Evolutionary conservation across 2,329 filamentous ascomycete genomes (phyloP).

Genomic region (Alternaria panax): DNA sequence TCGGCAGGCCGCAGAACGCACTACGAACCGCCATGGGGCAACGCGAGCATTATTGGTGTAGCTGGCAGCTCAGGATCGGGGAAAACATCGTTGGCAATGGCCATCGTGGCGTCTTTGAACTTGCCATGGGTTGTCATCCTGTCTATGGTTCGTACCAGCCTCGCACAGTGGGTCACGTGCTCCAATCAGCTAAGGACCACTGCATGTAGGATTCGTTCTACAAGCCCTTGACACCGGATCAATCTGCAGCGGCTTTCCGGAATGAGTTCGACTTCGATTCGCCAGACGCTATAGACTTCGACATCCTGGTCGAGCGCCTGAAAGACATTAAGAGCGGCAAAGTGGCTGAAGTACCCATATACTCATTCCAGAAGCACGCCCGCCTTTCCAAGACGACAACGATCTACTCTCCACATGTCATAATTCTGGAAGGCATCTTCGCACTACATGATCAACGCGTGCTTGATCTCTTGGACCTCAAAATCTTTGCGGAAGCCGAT

Average conservation of each 20-base stretch:
- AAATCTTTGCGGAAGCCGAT: slow-evolving; percentile 96
- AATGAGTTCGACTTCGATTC: slow-evolving; percentile 98
- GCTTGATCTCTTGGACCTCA: slow-evolving; percentile 87
- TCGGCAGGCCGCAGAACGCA: slow-evolving; percentile 60
- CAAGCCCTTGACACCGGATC: slow-evolving; percentile 81
- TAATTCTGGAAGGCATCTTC: slow-evolving; percentile 95
- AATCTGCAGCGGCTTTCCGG: slow-evolving; percentile 79
- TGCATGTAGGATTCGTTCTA: slow-evolving; percentile 87
- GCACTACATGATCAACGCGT: slow-evolving; percentile 89
- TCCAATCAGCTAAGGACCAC: slow-evolving; percentile 18
- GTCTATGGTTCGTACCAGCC: slow-evolving; percentile 74
- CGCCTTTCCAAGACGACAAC: slow-evolving; percentile 80
- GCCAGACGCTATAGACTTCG: slow-evolving; percentile 93
- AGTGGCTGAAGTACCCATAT: slow-evolving; percentile 89
- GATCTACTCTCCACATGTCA: slow-evolving; percentile 94
- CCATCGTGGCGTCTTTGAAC: slow-evolving; percentile 88
- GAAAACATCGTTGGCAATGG: slow-evolving; percentile 91
- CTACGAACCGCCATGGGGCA: slow-evolving; percentile 94
- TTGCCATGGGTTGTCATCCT: slow-evolving; percentile 98
- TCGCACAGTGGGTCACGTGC: slow-evolving; percentile 33
- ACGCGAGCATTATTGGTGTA: slow-evolving; percentile 95
- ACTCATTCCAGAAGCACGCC: slow-evolving; percentile 93
- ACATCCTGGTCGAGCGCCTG: slow-evolving; percentile 80
- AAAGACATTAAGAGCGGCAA: slow-evolving; percentile 87
- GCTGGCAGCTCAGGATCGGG: slow-evolving; percentile 94